Percentiles rank a stretch among this genome's conserved stretches.
Conservation (phyloP, 2,329 filamentous ascomycete genomes). For the Pseudogymnoascus sp. region DNA sequence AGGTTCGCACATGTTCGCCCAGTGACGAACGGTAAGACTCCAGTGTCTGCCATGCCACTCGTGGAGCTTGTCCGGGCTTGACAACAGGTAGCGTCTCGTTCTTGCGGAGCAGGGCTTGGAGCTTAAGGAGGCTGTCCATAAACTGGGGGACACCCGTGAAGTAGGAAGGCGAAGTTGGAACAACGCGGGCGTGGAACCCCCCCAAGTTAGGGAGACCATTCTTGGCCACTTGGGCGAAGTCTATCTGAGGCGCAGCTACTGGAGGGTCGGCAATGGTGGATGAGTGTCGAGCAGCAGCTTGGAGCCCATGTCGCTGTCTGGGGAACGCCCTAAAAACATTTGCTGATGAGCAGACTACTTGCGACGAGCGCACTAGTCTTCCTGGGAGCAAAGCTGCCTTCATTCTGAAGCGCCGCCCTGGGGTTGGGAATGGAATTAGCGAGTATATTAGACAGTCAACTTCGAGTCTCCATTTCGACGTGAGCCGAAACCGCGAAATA, state of each 20-base stretch:
- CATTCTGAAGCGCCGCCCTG: conserved; percentile 20
- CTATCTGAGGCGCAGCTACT: conserved; percentile 37
- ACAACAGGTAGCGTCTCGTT: conserved; percentile 67
- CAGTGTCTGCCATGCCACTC: conserved; percentile 72
- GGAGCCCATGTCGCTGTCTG: conserved; percentile 11
- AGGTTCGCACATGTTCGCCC: conserved; percentile 64
- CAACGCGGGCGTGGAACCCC: conserved; percentile 54
- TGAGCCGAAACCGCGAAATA: conserved; percentile 9
- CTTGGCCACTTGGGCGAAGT: conserved; percentile 29
- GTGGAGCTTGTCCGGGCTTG: conserved; percentile 55
- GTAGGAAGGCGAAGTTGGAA: conserved; percentile 86
- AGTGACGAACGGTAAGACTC: conserved; percentile 64
- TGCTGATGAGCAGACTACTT: conserved; percentile 7
- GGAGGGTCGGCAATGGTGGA: conserved; percentile 24
- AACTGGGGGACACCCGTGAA: conserved; percentile 81
- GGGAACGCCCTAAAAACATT: neutral
- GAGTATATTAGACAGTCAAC: conserved; percentile 1
- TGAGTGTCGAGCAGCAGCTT: conserved; percentile 18
- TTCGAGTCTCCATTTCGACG: neutral
- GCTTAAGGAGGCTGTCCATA: conserved; percentile 70
- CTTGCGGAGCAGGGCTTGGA: conserved; percentile 64
- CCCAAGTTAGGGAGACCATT: conserved; percentile 24
- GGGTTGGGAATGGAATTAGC: conserved; percentile 7
- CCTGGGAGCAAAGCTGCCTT: conserved; percentile 25
- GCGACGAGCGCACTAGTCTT: conserved; percentile 16